These are phyloP conservation scores for Trichoderma guizhouense DNA, from an alignment of 2,329 filamentous ascomycete genomes.

Conservation along the genomic window DNA sequence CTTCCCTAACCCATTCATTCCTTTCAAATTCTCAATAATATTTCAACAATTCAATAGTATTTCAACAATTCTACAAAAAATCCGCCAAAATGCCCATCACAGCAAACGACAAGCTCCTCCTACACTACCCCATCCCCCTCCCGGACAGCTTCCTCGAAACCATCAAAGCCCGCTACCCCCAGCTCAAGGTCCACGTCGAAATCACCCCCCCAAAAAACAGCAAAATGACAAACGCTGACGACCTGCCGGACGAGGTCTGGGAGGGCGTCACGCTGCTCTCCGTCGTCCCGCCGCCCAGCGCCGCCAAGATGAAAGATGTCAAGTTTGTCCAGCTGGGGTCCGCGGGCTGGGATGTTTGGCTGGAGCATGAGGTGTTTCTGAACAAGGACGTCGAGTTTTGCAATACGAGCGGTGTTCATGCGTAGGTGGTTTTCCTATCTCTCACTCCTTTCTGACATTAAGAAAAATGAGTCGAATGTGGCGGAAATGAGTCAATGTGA, in stretches of 20 bases:
- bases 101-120: constrained; percentile 38
- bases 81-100: constrained; percentile 26
- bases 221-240: constrained; percentile 23
- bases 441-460: neutral
- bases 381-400: constrained; percentile 37
- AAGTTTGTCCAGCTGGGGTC: constrained; percentile 45
- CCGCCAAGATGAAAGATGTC: constrained; percentile 33
- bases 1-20: too few relatives aligned
- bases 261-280: constrained; percentile 42
- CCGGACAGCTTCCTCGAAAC: constrained; percentile 35
- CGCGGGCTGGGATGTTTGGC: constrained; percentile 44
- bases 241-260: constrained; percentile 33
- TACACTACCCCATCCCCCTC: constrained; percentile 34
- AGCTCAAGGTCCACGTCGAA: constrained; percentile 37
- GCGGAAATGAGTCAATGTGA: neutral
- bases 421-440: constrained; percentile 30
- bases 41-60: too few relatives aligned
- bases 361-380: constrained; percentile 33
- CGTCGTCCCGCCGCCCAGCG: constrained; percentile 31
- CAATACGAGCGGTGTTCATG: constrained; percentile 41
- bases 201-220: constrained; percentile 22
- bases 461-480: neutral
- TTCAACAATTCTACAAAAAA: neutral
- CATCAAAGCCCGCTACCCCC: constrained; percentile 35
- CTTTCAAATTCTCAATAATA: neutral